Evolutionary conservation across 495 filamentous ascomycete genomes (phyloP), one percentile per base, ranked within the genome.

Genomic region (Aspergillus saccharolyticus): DNA sequence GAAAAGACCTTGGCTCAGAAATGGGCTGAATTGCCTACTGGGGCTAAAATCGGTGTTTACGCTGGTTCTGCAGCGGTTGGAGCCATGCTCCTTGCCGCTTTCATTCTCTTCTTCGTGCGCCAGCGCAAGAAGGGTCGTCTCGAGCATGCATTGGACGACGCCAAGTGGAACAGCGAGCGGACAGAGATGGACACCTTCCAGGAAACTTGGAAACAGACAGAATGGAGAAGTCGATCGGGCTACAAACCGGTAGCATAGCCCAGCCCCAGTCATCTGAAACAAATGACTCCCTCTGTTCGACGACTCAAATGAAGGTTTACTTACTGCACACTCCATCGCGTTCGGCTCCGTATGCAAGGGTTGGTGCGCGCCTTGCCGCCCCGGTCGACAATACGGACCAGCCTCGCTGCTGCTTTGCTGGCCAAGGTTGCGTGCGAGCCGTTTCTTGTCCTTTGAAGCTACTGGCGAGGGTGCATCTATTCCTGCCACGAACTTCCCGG

Each of bases 81-180:
- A 10, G 76, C 78, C 18, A 68, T 79, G n/a, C 58, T 79, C 10
- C 54, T 83, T 25, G 70, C 72, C 21, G 70, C 73, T 17, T 74
- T 83, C 52, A 52, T 75, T 9, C 75, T 87, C 61, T 85, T 82
- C 72, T 89, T 83, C 72, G 68, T 90, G 66, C 79, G 77, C 45
- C 87, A 90, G 66, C 80, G 89, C 50, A 78, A 83, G 44, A 75
- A 77, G 42, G 89, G 89, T 25, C 78, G 81, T 58, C 74, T 74
- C 22, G 88, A 91, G 65, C 79, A 81, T 24, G 79, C 78, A 50
- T 59, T 82, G 4, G 79, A 78, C 19, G 78, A 84, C 53, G 75
- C 80, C 54, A 74, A 76, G 45, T 78, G 73, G 56, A 72, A 82
- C 63, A 75, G 76, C 47, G 84, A 89, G 59, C 83, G 82, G 6